Percentiles rank a stretch among this genome's conserved stretches.
Evolutionary conservation across 805 yeast genomes (phyloP).

Genomic region (Nakazawaea anatomiae): DNA sequence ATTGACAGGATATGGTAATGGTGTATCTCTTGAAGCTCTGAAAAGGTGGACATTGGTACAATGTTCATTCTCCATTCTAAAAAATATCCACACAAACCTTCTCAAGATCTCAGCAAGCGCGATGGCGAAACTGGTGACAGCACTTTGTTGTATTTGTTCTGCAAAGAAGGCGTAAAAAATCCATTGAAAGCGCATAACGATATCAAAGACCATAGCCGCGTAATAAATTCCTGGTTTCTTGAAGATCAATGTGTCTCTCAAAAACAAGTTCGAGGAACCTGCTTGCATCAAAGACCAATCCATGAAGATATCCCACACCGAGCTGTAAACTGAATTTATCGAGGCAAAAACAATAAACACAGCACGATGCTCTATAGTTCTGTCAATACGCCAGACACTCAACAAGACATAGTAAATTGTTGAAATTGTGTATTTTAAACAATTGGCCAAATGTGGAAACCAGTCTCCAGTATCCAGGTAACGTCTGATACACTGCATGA

Average conservation of each 20-base stretch:
- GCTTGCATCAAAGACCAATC: slow-evolving; percentile 90
- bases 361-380: slow-evolving; percentile 35
- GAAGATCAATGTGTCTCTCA: slow-evolving; percentile 70
- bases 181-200: slow-evolving; percentile 85
- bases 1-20: slow-evolving; percentile 68
- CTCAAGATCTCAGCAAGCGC: slow-evolving; percentile 79
- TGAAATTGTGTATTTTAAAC: slow-evolving; percentile 66
- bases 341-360: slow-evolving; percentile 70
- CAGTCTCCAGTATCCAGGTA: slow-evolving; percentile 89
- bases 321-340: slow-evolving; percentile 62
- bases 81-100: slow-evolving; percentile 83
- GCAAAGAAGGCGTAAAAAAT: slow-evolving; percentile 79
- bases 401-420: slow-evolving; percentile 64
- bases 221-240: slow-evolving; percentile 60
- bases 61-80: slow-evolving; percentile 96
- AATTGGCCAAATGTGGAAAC: slow-evolving; percentile 94
- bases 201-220: slow-evolving; percentile 65
- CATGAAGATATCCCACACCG: slow-evolving; percentile 89
- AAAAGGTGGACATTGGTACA: slow-evolving; percentile 80
- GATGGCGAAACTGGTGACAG: slow-evolving; percentile 75
- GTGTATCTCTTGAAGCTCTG: slow-evolving; percentile 83
- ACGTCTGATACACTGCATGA: slow-evolving; percentile 86
- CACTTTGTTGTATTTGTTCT: slow-evolving; percentile 77
- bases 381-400: slow-evolving; percentile 71
- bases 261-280: slow-evolving; percentile 45